Evolutionary conservation across 1,284 basidiomycete genomes (phyloP), one percentile per base, ranked within the genome.

Genomic region (Trichosporon sp.): DNA sequence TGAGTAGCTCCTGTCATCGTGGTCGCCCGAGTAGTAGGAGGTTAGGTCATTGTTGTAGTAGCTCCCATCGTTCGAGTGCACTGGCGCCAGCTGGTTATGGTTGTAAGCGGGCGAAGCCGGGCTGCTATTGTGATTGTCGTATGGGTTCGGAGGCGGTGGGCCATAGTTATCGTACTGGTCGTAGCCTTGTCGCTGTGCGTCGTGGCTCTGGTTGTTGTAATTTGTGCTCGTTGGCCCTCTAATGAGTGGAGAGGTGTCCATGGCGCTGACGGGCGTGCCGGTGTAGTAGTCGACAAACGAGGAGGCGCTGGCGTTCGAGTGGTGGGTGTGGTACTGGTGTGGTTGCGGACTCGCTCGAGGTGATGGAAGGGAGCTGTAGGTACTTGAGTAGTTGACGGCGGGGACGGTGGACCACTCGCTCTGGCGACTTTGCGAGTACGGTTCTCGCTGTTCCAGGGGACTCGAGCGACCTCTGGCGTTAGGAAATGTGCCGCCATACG

Each of bases 1-100:
- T 11, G 77, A 70, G 75, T 71, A 81, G 14, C 80, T 80, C 64
- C 79, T 83, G 70, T 37, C 68, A 31, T 81, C 81, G 43, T 80
- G 79, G 70, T 80, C 79, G 40, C 72, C 65, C 51, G 65, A 76
- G 59, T 69, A 56, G 48, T 68, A 63, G 7, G 35, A 54, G 8
- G 51, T 32, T 12, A 31, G 66, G 65, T 70, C 75, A 40, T 68
- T 35, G 64, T 54, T 21, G 43, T 59, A 56, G 61, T 40, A 48
- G 37, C 43, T 54, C 16, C 51, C 38, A 64, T 69, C 68, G 68
- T 69, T 38, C 12, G 59, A 64, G 16, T 59, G 26, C 46, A 51
- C 31, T n/a, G 12, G 54, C 56, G 65, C 54, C 59, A 26, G 73
- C 51, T 71, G 72, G 12, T 74, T 74, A 14, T 76, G 74, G 71